Conservation (phyloP, 1,139 yeast genomes). For the Kodamaea alishanica region DNA sequence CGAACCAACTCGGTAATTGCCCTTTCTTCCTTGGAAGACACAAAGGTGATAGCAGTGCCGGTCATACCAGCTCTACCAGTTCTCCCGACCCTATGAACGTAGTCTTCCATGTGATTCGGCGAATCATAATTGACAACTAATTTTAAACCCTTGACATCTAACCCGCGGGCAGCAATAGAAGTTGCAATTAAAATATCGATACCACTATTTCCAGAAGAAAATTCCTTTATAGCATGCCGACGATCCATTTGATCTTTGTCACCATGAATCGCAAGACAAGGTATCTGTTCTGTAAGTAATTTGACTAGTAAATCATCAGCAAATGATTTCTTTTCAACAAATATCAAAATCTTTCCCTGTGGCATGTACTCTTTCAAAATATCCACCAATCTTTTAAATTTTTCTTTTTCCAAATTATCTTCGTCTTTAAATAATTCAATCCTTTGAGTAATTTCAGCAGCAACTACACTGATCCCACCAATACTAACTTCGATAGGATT, state of each 20-base stretch:
- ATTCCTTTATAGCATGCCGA: slow-evolving; percentile 68
- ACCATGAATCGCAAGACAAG: slow-evolving; percentile 78
- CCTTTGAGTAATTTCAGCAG: slow-evolving; percentile 71
- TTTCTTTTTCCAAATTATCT: slow-evolving; percentile 22
- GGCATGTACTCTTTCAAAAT: slow-evolving; percentile 45
- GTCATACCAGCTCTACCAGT: slow-evolving; percentile 87
- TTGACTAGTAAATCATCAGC: slow-evolving; percentile 69
- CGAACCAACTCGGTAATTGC: slow-evolving; percentile 69
- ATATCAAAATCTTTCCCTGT: slow-evolving; percentile 63
- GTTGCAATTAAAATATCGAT: slow-evolving; percentile 77
- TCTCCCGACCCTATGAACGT: slow-evolving; percentile 93
- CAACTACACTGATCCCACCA: slow-evolving; percentile 81
- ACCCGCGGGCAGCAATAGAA: slow-evolving; percentile 90
- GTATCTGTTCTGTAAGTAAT: slow-evolving; percentile 53
- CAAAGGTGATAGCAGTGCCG: slow-evolving; percentile 78
- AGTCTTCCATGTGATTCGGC: slow-evolving; percentile 91
- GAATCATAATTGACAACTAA: slow-evolving; percentile 85
- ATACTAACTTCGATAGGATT: slow-evolving; percentile 75
- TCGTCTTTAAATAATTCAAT: slow-evolving; percentile 52
- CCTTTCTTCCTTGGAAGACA: slow-evolving; percentile 62
- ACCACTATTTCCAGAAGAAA: slow-evolving; percentile 52
- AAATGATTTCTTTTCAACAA: slow-evolving; percentile 81
- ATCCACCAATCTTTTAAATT: slow-evolving; percentile 50
- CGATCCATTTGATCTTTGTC: slow-evolving; percentile 89
- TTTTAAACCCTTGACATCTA: slow-evolving; percentile 80